Evolutionary conservation across 2,329 filamentous ascomycete genomes (phyloP).

Genomic region (Colletotrichum spaethianum): DNA sequence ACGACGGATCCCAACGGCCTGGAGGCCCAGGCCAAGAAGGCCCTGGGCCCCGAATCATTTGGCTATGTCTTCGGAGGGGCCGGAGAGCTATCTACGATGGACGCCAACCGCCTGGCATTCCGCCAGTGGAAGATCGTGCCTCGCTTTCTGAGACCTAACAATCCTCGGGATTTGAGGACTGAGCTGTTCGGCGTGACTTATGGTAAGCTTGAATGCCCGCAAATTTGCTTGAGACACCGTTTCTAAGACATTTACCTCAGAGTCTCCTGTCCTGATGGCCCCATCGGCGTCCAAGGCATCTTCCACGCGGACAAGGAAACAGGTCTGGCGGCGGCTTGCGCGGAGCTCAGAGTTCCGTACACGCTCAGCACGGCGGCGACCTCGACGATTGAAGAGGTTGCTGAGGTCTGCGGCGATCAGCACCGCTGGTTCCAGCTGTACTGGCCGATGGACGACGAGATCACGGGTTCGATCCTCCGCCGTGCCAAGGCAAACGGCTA

Average conservation of each 20-base stretch:
- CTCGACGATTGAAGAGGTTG: constrained; percentile 77
- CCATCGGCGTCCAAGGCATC: constrained; percentile 78
- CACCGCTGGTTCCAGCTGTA: constrained; percentile 82
- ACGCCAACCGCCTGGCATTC: constrained; percentile 72
- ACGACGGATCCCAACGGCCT: constrained; percentile 73
- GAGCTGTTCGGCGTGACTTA: constrained; percentile 67
- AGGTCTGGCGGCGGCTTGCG: constrained; percentile 74
- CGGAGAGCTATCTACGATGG: constrained; percentile 72
- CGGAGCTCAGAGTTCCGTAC: constrained; percentile 73
- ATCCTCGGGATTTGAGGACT: constrained; percentile 63
- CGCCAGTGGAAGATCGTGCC: constrained; percentile 67
- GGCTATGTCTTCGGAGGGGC: constrained; percentile 76
- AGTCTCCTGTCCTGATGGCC: constrained; percentile 72
- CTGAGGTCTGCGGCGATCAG: constrained; percentile 68
- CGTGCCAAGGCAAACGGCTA: constrained; percentile 75
- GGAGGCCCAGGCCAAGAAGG: constrained; percentile 66
- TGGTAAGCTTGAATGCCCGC: constrained; percentile 47
- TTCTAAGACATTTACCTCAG: constrained; percentile 39
- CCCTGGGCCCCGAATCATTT: constrained; percentile 63
- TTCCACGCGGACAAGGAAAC: constrained; percentile 77
- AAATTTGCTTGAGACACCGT: neutral
- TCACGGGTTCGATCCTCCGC: constrained; percentile 74
- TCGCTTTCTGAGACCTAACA: constrained; percentile 62
- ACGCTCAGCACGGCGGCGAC: constrained; percentile 76
- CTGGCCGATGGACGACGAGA: constrained; percentile 76